phyloP scores from a whole-genome alignment of 495 filamentous ascomycete genomes.

The Zalerion maritima region DNA sequence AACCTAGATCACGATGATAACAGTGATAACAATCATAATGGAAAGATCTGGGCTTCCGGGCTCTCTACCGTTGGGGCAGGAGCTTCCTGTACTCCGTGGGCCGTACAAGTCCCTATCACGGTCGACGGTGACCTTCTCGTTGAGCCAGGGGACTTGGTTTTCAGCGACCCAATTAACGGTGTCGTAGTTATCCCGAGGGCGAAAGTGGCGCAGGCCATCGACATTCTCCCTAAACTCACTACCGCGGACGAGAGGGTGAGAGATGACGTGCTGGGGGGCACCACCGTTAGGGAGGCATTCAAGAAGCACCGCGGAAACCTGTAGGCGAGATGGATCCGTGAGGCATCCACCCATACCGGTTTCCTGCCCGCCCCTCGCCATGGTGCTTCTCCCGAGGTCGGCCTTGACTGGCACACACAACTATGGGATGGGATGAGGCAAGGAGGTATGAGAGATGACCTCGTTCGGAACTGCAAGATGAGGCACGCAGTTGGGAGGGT shows the following conservation, averaged over 20 bases:
- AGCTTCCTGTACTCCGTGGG: constrained; percentile 42
- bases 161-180: constrained; percentile 45
- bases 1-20: no score
- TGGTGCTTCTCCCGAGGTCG: no score
- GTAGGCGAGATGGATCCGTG: no score
- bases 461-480: no score
- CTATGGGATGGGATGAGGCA: no score
- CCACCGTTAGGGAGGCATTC: constrained; percentile 43
- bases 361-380: no score
- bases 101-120: constrained; percentile 35
- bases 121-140: constrained; percentile 34
- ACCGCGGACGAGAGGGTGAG: constrained; percentile 47
- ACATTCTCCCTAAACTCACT: constrained; percentile 37
- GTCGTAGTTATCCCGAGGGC: constrained; percentile 47
- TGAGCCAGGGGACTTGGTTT: constrained; percentile 44
- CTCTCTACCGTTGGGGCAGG: constrained; percentile 46
- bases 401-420: no score
- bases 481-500: no score
- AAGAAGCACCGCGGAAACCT: constrained; percentile 16
- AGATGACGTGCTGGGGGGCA: constrained; percentile 41
- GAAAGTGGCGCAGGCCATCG: constrained; percentile 33
- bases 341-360: no score
- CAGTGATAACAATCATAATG: no score
- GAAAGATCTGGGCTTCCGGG: constrained; percentile 42
- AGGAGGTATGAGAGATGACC: no score